Evolutionary conservation across 2,329 filamentous ascomycete species (phyloP).

Genomic region (Pseudodiploospora longispora): DNA sequence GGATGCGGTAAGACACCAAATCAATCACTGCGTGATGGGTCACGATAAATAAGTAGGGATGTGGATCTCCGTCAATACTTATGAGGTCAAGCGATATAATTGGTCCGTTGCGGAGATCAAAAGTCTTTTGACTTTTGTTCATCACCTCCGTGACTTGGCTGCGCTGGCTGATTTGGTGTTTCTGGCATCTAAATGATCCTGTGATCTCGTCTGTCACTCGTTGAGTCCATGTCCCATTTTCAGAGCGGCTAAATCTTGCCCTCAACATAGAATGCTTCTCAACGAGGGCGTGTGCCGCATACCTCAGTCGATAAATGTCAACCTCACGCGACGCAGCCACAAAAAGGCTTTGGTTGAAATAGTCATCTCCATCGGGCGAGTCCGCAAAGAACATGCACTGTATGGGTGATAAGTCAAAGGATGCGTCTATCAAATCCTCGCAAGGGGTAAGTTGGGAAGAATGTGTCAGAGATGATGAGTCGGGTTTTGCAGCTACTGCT

Average conservation of each 20-base stretch:
- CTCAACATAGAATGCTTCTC: neutral
- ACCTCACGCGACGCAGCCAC: neutral
- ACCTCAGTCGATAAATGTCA: neutral
- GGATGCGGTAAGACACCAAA: slow-evolving; percentile 33
- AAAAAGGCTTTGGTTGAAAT: neutral
- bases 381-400: neutral
- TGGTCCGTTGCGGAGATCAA: neutral
- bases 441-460: neutral
- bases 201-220: neutral
- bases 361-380: neutral
- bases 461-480: neutral
- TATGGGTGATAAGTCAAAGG: neutral
- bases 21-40: slow-evolving; percentile 28
- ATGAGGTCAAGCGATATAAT: neutral
- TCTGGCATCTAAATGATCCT: neutral
- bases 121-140: neutral
- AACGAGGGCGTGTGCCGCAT: neutral
- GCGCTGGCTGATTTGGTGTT: neutral
- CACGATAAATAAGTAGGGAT: slow-evolving; percentile 17
- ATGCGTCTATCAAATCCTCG: neutral
- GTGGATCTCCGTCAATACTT: neutral
- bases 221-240: neutral
- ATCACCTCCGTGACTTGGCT: neutral
- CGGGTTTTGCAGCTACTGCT: neutral
- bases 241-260: neutral